Conservation (phyloP, 345 rosid species). For the Gossypium australe region DNA sequence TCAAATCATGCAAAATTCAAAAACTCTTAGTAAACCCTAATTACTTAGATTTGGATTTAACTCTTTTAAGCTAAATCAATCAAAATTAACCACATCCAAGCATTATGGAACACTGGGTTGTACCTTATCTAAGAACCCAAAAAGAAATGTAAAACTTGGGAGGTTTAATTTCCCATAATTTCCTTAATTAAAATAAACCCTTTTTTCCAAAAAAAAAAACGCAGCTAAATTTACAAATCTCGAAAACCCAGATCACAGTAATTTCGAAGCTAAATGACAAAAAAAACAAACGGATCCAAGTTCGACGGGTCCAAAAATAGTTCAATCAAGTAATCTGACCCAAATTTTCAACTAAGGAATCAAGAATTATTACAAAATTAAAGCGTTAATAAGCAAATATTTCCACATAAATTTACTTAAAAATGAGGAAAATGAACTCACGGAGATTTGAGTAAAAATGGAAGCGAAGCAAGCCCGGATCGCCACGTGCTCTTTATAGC, state of each 20-base stretch:
- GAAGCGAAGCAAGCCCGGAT: slow-evolving; percentile 53
- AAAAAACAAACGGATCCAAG: slow-evolving; percentile 35
- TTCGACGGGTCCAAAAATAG: slow-evolving; percentile 9
- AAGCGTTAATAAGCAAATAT: slow-evolving; percentile 10
- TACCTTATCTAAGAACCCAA: slow-evolving; percentile 2
- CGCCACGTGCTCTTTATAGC: slow-evolving; percentile 46
- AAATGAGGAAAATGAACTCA: slow-evolving; percentile 30
- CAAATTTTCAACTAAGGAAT: slow-evolving; percentile 11
- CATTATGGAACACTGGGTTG: slow-evolving; percentile 16
- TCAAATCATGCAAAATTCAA: slow-evolving; percentile 20
- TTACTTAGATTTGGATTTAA: slow-evolving; percentile 4
- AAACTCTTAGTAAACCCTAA: slow-evolving; percentile 3
- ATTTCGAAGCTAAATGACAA: slow-evolving; percentile 16
- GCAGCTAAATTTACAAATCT: slow-evolving; percentile 20
- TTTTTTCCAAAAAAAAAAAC: background rate
- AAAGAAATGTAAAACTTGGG: background rate
- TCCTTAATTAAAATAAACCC: slow-evolving; percentile 13
- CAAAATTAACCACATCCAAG: slow-evolving; percentile 6
- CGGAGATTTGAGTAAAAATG: slow-evolving; percentile 47
- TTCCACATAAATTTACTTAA: slow-evolving; percentile 13
- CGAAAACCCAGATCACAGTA: slow-evolving; percentile 17
- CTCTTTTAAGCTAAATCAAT: slow-evolving; percentile 2
- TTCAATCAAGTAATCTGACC: slow-evolving; percentile 12
- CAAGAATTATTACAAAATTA: slow-evolving; percentile 6
- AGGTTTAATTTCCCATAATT: slow-evolving; percentile 11